A percentile compares a stretch with the other conserved stretches of the same genome.
phyloP scores from a whole-genome alignment of 2,329 filamentous ascomycete genomes.

The Calonectria ilicicola region DNA sequence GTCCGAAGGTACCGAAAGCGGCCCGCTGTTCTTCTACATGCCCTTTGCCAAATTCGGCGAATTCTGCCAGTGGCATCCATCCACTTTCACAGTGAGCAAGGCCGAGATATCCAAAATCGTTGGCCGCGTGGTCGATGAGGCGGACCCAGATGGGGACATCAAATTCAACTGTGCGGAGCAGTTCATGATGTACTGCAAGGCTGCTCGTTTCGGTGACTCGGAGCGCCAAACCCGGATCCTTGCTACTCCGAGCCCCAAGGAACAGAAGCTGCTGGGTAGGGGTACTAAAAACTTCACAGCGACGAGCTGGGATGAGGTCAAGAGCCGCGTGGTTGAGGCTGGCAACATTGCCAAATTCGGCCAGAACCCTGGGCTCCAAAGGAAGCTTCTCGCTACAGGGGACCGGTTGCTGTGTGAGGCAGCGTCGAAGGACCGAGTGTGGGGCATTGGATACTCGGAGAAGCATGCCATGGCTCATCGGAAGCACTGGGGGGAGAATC shows the following conservation, averaged over 20 bases:
- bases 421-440: slow-evolving; percentile 46
- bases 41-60: slow-evolving; percentile 45
- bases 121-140: slow-evolving; percentile 36
- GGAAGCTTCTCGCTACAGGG: slow-evolving; percentile 46
- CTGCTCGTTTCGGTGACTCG: slow-evolving; percentile 48
- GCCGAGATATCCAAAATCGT: slow-evolving; percentile 43
- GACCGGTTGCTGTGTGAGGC: slow-evolving; percentile 47
- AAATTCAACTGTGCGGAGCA: slow-evolving; percentile 53
- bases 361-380: slow-evolving; percentile 42
- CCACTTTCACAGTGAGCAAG: slow-evolving; percentile 44
- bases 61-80: slow-evolving; percentile 51
- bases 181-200: slow-evolving; percentile 58
- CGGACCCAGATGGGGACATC: slow-evolving; percentile 30
- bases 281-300: slow-evolving; percentile 42
- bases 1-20: slow-evolving; percentile 12
- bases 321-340: slow-evolving; percentile 46
- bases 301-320: slow-evolving; percentile 46
- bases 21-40: slow-evolving; percentile 47
- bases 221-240: slow-evolving; percentile 39
- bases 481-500: slow-evolving; percentile 47
- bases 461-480: slow-evolving; percentile 43
- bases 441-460: slow-evolving; percentile 49
- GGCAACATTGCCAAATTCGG: slow-evolving; percentile 50
- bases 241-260: slow-evolving; percentile 39
- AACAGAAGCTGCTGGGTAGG: slow-evolving; percentile 46